Conservation (phyloP, 2,329 filamentous ascomycete species). For the Trichoderma sp. region DNA sequence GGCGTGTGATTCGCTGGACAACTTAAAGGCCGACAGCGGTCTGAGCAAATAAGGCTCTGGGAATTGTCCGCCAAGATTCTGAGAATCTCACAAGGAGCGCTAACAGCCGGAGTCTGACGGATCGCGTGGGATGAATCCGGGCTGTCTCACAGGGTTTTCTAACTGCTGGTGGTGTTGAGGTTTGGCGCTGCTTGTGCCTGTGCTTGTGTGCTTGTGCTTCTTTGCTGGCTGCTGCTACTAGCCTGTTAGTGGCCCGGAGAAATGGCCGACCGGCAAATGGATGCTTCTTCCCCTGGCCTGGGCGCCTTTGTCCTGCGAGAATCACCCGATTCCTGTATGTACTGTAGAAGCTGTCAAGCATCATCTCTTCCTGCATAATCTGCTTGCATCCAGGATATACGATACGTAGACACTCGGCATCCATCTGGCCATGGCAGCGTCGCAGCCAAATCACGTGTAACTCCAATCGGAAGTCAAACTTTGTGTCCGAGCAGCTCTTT, state of each 20-base stretch:
- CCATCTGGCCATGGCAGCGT: background rate
- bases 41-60: background rate
- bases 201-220: background rate
- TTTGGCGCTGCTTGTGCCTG: background rate
- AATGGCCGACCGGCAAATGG: background rate
- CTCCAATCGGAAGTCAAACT: background rate
- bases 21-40: background rate
- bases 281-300: background rate
- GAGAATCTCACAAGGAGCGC: background rate
- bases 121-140: background rate
- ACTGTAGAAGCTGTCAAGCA: background rate
- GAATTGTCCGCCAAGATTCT: background rate
- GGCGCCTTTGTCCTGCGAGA: background rate
- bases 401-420: background rate
- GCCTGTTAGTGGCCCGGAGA: background rate
- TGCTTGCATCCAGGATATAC: background rate
- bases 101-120: background rate
- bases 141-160: background rate
- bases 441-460: background rate
- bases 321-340: background rate
- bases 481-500: background rate
- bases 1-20: conserved; percentile 25
- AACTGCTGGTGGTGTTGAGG: background rate
- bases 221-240: background rate
- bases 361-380: background rate